Evolutionary conservation across 768 basidiomycete species (phyloP).

Genomic region (Mycena floridula): DNA sequence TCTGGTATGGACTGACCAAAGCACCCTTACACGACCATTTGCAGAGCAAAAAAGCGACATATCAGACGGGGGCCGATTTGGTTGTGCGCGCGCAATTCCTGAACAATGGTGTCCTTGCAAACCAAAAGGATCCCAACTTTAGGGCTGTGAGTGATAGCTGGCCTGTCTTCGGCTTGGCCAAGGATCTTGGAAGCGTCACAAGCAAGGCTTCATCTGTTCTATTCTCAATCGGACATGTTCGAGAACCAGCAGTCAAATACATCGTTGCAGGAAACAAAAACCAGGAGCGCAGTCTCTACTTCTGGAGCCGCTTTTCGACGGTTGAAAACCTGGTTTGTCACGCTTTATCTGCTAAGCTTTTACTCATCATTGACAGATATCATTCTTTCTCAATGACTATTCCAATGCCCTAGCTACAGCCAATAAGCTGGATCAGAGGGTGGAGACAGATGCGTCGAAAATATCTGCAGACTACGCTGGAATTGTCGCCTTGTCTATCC

Average conservation of each 20-base stretch:
- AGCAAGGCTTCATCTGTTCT: conserved; percentile 16
- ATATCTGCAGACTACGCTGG: conserved; percentile 25
- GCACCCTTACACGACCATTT: conserved; percentile 7
- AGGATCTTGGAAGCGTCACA: conserved; percentile 29
- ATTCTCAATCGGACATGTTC: conserved; percentile 23
- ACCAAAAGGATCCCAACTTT: conserved; percentile 32
- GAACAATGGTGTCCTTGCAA: conserved; percentile 26
- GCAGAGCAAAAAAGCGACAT: conserved; percentile 29
- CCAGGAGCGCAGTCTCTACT: conserved; percentile 26
- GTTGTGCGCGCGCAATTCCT: conserved; percentile 35
- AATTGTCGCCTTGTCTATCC: conserved; percentile 27
- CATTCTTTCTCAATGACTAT: conserved; percentile 30
- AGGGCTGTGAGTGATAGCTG: conserved; percentile 29
- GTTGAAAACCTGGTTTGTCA: conserved; percentile 20
- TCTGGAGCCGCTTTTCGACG: conserved; percentile 22
- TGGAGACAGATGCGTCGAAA: conserved; percentile 22
- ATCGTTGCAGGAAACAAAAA: conserved; percentile 16
- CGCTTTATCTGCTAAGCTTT: background rate
- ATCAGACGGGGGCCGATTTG: conserved; percentile 33
- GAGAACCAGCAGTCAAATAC: conserved; percentile 26
- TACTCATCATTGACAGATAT: conserved; percentile 19
- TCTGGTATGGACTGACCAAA: background rate
- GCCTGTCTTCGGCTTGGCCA: conserved; percentile 37
- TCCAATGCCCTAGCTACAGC: conserved; percentile 24
- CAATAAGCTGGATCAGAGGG: conserved; percentile 20